Conservation (phyloP, 495 filamentous ascomycete genomes). For the Talaromyces liani region DNA sequence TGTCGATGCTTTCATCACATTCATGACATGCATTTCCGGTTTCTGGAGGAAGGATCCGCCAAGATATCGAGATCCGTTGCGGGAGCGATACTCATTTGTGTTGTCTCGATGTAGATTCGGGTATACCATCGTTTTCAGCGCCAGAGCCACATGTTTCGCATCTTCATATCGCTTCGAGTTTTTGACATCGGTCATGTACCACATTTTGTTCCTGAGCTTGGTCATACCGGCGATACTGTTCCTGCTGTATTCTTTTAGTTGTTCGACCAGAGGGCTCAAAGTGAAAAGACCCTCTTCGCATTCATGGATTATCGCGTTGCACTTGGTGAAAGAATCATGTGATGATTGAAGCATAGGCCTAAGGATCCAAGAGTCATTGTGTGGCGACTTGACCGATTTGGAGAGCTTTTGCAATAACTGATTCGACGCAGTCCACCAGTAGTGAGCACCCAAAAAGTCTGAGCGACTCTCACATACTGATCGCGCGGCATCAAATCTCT, state of each 20-base stretch:
- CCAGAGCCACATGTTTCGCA: conserved; percentile 76
- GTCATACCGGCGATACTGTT: conserved; percentile 26
- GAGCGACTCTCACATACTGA: conserved; percentile 27
- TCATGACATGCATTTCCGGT: conserved; percentile 79
- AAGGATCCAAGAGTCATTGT: conserved; percentile 36
- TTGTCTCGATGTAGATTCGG: conserved; percentile 36
- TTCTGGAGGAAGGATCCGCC: conserved; percentile 65
- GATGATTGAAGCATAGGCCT: conserved; percentile 32
- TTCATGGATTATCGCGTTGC: conserved; percentile 34
- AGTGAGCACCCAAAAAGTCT: conserved; percentile 41
- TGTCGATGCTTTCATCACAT: conserved; percentile 72
- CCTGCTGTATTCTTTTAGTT: conserved; percentile 29
- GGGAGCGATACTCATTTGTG: conserved; percentile 37
- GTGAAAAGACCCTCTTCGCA: conserved; percentile 34
- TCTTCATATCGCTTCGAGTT: conserved; percentile 89
- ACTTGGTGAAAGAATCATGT: conserved; percentile 24
- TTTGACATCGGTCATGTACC: conserved; percentile 94
- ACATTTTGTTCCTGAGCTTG: conserved; percentile 80
- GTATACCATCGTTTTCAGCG: conserved; percentile 82
- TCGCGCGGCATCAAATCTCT: conserved; percentile 36
- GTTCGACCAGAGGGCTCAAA: conserved; percentile 28
- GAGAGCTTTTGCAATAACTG: conserved; percentile 22
- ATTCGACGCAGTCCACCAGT: conserved; percentile 41
- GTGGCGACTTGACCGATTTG: conserved; percentile 9
- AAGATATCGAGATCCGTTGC: conserved; percentile 38